Base-by-base conservation (phyloP, 192 early-diverging fungal species). In the Backusella tuberculispora region DNA sequence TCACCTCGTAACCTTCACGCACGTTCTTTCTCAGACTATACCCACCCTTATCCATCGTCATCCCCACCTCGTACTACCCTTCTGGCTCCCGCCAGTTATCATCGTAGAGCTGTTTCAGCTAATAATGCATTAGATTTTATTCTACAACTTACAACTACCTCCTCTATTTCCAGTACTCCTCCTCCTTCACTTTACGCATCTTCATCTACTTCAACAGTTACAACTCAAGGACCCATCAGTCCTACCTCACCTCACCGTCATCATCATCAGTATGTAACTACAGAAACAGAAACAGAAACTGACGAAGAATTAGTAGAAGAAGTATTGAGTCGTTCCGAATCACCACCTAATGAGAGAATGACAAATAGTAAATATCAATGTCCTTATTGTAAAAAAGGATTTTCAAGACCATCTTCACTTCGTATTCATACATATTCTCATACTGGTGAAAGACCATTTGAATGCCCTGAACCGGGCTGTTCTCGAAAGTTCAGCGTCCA, bases 401-500 rank as follows among this genome's bases (percentile, higher is more conserved):
- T 90, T 50, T 81, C 85, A 10, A 77, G 89, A 50, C 89, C 89
- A 45, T 86, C 84, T 24, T 89, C 89, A 19, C 75, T 90, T 24
- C 84, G 79, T 14, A 88, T 86, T n/a, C 89, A 90, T 69, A 79
- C 84, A 6, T 88, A 90, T 77, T 87, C 89, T 0, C 89, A 90
- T 56, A 90, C 89, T 7, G 89, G 89, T 3, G 88, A 90, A 56
- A 81, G 83, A 10, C 89, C 89, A 19, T 90, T 85, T 71, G 85
- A 82, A 34, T 90, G 89, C 63, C 80, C 84, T 21, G 75, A 77
- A 71, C 46, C 63, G 6, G 75, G 74, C 34, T 81, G 80, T 72
- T 66, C 46, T 40, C 72, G 78, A 17, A 65, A 74, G 9, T 83
- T 83, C 41, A 72, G 67, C 46, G 73, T 77, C 7, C 78, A 76